Base-by-base conservation (phyloP, 768 basidiomycete genomes). In the Pisolithus microcarpus region DNA sequence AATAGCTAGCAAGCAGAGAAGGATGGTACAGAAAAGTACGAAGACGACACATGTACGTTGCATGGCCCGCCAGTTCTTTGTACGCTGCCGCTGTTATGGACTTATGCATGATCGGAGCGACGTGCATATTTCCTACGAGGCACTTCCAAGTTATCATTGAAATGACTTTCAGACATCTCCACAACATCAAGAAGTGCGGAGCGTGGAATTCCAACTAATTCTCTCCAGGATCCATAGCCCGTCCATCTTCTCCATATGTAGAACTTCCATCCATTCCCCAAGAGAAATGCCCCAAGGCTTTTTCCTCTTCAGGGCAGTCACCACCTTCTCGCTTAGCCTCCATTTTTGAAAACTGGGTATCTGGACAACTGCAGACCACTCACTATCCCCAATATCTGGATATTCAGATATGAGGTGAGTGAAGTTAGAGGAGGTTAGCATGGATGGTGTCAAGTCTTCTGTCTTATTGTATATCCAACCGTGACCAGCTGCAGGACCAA, bases 391-490 rank as follows among this genome's bases (percentile, higher is more conserved):
- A 58, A 60, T 36, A 56, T 64, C 58, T 36, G 58, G 52, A 18
- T 63, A 57, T 59, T 87, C 85, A 0, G 77, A 65, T 48, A 91
- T 81, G 45, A 82, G 68, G 60, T 90, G 85, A 1, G 87, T 84
- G 57, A 85, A 74, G 7, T 65, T 58, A 10, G 68, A 56, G 19
- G 68, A 56, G 0, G 61, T 58, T 3, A 77, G 70, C 48, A 83
- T 70, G 11, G 69, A 60, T 1, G 74, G 59, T 0, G 75, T 67
- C 34, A 88, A 65, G 28, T 72, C 67, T 65, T 96, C 93, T 0
- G 87, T 85, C 72, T 92, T 95, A 69, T 90, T 80, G 69, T 93
- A 95, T 36, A 68, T 72, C 85, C 88, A 91, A 28, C 59, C 49
- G 10, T 45, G 38, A 0, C 23, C 36, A 11, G 24, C n/a, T n/a